Evolutionary conservation across 2,329 filamentous ascomycete species (phyloP).

Genomic region (Monosporascus cannonballus): DNA sequence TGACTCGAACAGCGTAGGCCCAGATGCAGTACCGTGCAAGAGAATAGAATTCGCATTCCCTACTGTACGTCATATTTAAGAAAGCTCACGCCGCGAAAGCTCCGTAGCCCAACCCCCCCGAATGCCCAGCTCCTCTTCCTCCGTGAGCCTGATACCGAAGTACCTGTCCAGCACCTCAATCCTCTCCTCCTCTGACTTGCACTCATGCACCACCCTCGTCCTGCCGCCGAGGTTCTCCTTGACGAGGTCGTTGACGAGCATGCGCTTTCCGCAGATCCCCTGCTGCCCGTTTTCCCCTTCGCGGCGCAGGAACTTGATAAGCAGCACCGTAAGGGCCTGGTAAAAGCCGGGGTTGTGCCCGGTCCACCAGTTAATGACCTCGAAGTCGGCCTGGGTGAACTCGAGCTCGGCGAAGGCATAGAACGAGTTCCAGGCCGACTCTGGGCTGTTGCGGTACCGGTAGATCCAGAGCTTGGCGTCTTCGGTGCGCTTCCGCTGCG

Average conservation of each 20-base stretch:
- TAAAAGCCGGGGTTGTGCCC: conserved; percentile 42
- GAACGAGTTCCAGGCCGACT: conserved; percentile 49
- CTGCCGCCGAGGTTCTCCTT: conserved; percentile 48
- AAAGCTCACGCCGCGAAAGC: no score
- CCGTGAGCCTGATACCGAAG: conserved; percentile 46
- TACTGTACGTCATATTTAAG: no score
- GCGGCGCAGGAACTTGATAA: conserved; percentile 46
- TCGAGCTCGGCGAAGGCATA: conserved; percentile 64
- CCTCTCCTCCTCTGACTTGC: conserved; percentile 35
- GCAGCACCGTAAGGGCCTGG: conserved; percentile 49
- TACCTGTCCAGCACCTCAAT: conserved; percentile 42
- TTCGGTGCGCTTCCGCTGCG: conserved; percentile 32
- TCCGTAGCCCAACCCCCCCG: no score
- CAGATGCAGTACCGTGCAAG: no score
- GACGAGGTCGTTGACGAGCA: conserved; percentile 43
- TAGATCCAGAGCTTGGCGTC: conserved; percentile 55
- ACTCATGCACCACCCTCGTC: conserved; percentile 39
- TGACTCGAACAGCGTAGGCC: no score
- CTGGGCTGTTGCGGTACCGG: conserved; percentile 45
- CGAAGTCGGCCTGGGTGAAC: conserved; percentile 56
- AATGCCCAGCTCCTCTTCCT: conserved; percentile 34
- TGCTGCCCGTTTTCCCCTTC: conserved; percentile 27
- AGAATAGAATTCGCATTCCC: no score
- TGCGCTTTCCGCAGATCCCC: conserved; percentile 45
- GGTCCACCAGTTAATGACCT: conserved; percentile 52